Percentiles rank a stretch among this genome's conserved stretches.
Conservation (phyloP, 2,329 filamentous ascomycete genomes). For the Penicillium sp. region DNA sequence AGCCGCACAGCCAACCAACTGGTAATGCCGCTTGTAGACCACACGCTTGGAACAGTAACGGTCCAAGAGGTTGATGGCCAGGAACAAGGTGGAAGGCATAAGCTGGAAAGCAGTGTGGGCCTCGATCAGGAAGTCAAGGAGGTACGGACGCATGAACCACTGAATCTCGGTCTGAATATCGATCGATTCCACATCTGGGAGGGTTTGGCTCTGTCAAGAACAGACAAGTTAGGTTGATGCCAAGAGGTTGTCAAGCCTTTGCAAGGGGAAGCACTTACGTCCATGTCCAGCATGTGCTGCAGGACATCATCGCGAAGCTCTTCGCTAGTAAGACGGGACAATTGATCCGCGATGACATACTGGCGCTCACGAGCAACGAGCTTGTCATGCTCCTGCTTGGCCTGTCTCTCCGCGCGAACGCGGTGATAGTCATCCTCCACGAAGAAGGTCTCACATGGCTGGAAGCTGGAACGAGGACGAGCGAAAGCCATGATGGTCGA, state of each 20-base stretch:
- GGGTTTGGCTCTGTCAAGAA: constrained; percentile 70
- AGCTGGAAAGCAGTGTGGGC: constrained; percentile 94
- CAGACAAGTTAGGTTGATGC: constrained; percentile 6
- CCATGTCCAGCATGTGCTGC: constrained; percentile 93
- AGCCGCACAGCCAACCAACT: constrained; percentile 93
- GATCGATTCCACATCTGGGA: constrained; percentile 95
- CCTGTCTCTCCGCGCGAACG: constrained; percentile 50
- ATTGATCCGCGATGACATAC: constrained; percentile 84
- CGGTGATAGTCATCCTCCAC: constrained; percentile 64
- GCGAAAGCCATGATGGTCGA: constrained; percentile 59
- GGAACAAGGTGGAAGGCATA: constrained; percentile 90
- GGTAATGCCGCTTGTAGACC: constrained; percentile 99
- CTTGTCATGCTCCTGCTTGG: constrained; percentile 75
- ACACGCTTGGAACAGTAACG: constrained; percentile 97
- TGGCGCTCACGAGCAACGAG: constrained; percentile 81
- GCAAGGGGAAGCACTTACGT: constrained; percentile 54
- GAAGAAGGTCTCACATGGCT: constrained; percentile 71
- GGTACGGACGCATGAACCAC: constrained; percentile 98
- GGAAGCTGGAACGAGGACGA: constrained; percentile 57
- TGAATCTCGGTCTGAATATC: constrained; percentile 99
- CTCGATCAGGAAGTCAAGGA: constrained; percentile 97
- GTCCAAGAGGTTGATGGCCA: constrained; percentile 94
- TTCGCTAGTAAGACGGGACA: constrained; percentile 81
- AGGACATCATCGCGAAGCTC: constrained; percentile 95
- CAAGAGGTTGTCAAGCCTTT: not conserved